These are phyloP conservation scores for Inonotus obliquus DNA, from an alignment of 1,284 basidiomycete species.

Conservation along the genomic window DNA sequence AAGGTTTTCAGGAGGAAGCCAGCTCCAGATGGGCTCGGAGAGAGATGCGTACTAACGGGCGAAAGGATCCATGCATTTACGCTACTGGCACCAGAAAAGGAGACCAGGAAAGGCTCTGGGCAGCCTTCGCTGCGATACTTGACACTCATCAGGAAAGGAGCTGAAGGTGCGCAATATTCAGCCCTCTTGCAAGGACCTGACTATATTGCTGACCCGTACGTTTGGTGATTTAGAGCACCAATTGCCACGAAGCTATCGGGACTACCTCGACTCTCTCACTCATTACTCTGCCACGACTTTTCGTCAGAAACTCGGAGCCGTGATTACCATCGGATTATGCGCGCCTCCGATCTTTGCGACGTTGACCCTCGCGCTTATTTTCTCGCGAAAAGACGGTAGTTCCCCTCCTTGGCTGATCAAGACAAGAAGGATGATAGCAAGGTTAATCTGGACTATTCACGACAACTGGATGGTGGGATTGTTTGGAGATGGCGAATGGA, in stretches of 20 bases:
- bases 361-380: not conserved
- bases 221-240: constrained; percentile 6
- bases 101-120: constrained; percentile 1
- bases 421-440: not conserved
- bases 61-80: constrained; percentile 16
- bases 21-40: too few species aligned
- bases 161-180: constrained; percentile 15
- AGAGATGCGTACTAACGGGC: not conserved
- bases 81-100: constrained; percentile 8
- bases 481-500: constrained; percentile 16
- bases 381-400: constrained; percentile 1
- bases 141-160: constrained; percentile 14
- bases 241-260: constrained; percentile 10
- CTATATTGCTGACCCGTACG: too few species aligned
- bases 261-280: constrained; percentile 8
- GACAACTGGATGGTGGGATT: constrained; percentile 1
- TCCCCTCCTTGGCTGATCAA: constrained; percentile 7
- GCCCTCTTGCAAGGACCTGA: too few species aligned
- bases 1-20: not conserved
- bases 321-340: constrained; percentile 8
- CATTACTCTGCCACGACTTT: constrained; percentile 4
- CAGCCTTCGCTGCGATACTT: constrained; percentile 18
- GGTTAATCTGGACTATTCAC: constrained; percentile 10
- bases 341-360: not conserved
- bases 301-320: constrained; percentile 13